These are phyloP conservation scores for Neoarthrinium moseri DNA, from an alignment of 2,329 filamentous ascomycete genomes.

Conservation along the genomic window DNA sequence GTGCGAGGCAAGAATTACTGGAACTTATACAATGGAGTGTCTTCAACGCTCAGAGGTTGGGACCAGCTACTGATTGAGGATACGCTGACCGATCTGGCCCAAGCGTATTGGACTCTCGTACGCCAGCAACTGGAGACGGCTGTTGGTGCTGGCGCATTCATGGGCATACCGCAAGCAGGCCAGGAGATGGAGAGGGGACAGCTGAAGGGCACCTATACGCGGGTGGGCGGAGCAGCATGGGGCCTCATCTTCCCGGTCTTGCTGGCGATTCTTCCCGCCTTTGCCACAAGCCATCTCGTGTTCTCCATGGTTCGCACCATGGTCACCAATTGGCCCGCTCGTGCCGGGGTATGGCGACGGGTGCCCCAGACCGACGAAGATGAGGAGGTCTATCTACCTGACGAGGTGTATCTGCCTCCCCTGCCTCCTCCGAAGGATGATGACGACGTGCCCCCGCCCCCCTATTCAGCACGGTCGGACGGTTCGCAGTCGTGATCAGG, in stretches of 20 bases:
- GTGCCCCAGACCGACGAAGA: not conserved
- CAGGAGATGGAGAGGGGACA: not conserved
- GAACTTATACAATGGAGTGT: too few relatives aligned
- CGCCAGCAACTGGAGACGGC: constrained; percentile 2
- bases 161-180: too few relatives aligned
- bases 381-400: constrained; percentile 1
- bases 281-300: not conserved
- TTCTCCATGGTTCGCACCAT: not conserved
- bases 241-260: not conserved
- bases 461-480: too few relatives aligned
- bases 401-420: not conserved
- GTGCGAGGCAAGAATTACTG: too few relatives aligned
- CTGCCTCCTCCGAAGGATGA: constrained; percentile 4
- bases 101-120: constrained; percentile 5
- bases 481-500: too few relatives aligned
- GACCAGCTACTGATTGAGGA: not conserved
- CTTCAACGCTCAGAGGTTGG: not conserved
- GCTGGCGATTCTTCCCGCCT: not conserved
- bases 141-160: not conserved
- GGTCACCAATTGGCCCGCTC: not conserved
- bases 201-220: not conserved
- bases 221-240: not conserved
- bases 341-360: too few relatives aligned
- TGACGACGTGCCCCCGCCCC: constrained; percentile 2
- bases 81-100: not conserved